Evolutionary conservation across 805 yeast species (phyloP).

Genomic region (Clavispora vitiphila): DNA sequence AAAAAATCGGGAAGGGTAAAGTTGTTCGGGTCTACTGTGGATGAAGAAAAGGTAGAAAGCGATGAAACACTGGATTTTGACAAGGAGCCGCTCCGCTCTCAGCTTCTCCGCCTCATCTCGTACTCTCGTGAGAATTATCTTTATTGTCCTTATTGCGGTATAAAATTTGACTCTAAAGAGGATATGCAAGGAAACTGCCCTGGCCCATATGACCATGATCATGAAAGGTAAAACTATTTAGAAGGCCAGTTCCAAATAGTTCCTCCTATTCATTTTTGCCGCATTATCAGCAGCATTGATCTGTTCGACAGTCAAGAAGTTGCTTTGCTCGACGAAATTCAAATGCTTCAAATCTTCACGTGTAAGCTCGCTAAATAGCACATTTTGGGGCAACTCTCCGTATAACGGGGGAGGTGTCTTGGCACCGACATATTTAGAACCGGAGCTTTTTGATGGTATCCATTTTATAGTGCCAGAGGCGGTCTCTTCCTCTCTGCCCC

Average conservation of each 20-base stretch:
- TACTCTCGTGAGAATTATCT: constrained; percentile 6
- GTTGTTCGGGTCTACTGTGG: neutral
- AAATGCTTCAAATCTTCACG: constrained; percentile 9
- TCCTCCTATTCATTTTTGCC: neutral
- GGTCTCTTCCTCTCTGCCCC: constrained; percentile 25
- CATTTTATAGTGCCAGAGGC: constrained; percentile 3
- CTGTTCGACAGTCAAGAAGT: constrained; percentile 12
- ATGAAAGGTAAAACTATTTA: neutral
- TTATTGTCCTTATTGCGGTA: constrained; percentile 14
- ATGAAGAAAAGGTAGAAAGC: neutral
- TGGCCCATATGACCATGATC: constrained; percentile 5
- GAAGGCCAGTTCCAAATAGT: constrained; percentile 8
- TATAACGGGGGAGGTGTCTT: constrained; percentile 17
- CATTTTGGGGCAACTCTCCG: constrained; percentile 13
- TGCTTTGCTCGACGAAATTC: constrained; percentile 14
- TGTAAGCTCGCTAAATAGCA: constrained; percentile 17
- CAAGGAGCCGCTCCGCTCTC: neutral
- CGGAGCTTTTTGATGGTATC: constrained; percentile 7
- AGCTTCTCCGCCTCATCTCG: constrained; percentile 2
- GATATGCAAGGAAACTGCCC: constrained; percentile 13
- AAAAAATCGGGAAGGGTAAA: neutral
- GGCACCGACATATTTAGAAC: constrained; percentile 11
- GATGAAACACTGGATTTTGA: neutral
- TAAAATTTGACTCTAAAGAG: constrained; percentile 3
- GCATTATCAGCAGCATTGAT: constrained; percentile 14